Conservation (phyloP, 441 rosid genomes). For the Metrosideros polymorpha region DNA sequence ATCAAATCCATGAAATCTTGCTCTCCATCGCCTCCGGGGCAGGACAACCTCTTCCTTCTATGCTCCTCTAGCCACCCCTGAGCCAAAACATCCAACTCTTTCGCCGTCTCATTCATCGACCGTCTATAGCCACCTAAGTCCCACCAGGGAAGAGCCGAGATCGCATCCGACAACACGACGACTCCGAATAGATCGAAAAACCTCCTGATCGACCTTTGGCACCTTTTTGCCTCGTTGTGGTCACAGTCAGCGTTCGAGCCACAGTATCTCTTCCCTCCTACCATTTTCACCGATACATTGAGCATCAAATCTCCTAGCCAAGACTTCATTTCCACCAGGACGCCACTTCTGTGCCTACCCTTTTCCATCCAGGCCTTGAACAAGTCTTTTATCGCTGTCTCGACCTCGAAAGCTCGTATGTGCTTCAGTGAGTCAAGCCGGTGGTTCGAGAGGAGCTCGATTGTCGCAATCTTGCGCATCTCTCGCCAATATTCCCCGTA, state of each 20-base stretch:
- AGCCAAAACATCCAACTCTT: background rate
- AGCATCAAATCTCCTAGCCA: background rate
- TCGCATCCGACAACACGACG: background rate
- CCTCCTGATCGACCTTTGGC: background rate
- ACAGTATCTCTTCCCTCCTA: background rate
- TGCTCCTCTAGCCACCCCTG: background rate
- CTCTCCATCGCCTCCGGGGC: background rate
- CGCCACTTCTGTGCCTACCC: background rate
- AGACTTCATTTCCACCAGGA: background rate
- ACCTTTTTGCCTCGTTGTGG: background rate
- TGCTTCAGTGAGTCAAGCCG: constrained; percentile 9
- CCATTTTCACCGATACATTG: background rate
- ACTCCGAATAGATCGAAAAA: background rate
- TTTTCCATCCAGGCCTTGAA: constrained; percentile 3
- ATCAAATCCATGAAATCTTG: background rate
- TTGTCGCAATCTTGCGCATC: constrained; percentile 3
- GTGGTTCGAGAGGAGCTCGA: constrained; percentile 11
- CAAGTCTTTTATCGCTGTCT: background rate
- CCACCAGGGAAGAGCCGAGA: background rate
- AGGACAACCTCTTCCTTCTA: background rate
- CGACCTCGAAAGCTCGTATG: constrained; percentile 1
- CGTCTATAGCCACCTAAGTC: background rate
- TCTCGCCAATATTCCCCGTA: constrained; percentile 19
- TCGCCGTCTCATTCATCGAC: background rate
- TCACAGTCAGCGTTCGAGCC: background rate